phyloP scores from a whole-genome alignment of 306 rosid species.

The Ormosia emarginata region DNA sequence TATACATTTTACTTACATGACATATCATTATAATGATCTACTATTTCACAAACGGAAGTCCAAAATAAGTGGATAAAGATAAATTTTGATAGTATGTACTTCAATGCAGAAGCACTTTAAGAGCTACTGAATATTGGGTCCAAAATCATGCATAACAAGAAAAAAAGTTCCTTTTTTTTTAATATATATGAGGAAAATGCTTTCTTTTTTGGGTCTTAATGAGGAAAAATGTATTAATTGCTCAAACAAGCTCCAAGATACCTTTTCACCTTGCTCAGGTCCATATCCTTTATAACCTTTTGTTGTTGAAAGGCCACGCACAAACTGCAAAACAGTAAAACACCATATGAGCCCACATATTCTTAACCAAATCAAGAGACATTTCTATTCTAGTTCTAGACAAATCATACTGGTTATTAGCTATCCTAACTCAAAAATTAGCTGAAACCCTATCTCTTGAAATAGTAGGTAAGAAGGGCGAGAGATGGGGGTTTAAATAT shows the following conservation, averaged over 20 bases:
- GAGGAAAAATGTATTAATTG: neutral
- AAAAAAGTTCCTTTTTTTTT: neutral
- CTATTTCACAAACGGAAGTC: neutral
- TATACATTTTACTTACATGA: neutral
- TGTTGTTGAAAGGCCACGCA: conserved; percentile 58
- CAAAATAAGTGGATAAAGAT: neutral
- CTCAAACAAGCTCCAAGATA: conserved; percentile 28
- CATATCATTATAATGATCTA: conserved; percentile 1
- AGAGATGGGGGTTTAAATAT: neutral
- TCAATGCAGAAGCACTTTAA: neutral
- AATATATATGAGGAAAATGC: neutral
- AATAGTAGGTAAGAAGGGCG: neutral
- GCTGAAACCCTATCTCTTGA: neutral
- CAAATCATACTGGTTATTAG: neutral
- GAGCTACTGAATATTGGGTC: neutral
- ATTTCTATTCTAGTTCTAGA: neutral
- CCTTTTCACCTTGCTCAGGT: conserved; percentile 81
- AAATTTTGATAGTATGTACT: neutral
- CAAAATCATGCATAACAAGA: neutral
- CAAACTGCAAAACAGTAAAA: conserved; percentile 57
- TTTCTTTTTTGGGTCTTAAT: neutral
- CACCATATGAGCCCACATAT: neutral
- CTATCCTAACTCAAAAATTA: neutral
- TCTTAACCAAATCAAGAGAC: conserved; percentile 3
- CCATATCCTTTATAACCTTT: conserved; percentile 73